Evolutionary conservation across 306 rosid species (phyloP).

Genomic region (Casuarina glauca): DNA sequence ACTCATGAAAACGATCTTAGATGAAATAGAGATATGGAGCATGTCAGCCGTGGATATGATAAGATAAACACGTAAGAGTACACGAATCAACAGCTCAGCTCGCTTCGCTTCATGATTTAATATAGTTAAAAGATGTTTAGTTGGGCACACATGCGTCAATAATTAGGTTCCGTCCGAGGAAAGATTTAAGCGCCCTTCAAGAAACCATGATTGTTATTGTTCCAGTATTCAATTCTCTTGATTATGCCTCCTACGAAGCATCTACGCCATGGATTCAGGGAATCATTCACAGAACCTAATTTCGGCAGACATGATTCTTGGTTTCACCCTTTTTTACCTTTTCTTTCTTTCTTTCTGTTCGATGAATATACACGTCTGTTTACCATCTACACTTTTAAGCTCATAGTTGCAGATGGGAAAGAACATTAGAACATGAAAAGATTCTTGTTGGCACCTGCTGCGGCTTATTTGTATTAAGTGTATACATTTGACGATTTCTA

Average conservation of each 20-base stretch:
- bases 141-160: constrained; percentile 18
- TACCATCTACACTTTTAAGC: no score
- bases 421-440: no score
- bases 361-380: no score
- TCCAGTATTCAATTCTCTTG: constrained; percentile 13
- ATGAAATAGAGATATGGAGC: not conserved
- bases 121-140: not conserved
- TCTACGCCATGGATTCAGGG: constrained; percentile 54
- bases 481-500: no score
- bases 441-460: no score
- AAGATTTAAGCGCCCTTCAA: constrained; percentile 33
- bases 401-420: no score
- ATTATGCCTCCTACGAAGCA: constrained; percentile 32
- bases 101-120: not conserved
- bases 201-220: constrained; percentile 26
- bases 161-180: constrained; percentile 38
- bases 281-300: constrained; percentile 30
- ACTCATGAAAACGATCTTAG: not conserved
- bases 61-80: constrained; percentile 8
- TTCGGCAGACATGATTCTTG: no score
- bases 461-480: no score
- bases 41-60: not conserved
- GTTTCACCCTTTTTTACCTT: no score
- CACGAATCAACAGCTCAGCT: constrained; percentile 30
- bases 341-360: no score